phyloP scores from a whole-genome alignment of 345 rosid species.

The Camelina hispida region DNA sequence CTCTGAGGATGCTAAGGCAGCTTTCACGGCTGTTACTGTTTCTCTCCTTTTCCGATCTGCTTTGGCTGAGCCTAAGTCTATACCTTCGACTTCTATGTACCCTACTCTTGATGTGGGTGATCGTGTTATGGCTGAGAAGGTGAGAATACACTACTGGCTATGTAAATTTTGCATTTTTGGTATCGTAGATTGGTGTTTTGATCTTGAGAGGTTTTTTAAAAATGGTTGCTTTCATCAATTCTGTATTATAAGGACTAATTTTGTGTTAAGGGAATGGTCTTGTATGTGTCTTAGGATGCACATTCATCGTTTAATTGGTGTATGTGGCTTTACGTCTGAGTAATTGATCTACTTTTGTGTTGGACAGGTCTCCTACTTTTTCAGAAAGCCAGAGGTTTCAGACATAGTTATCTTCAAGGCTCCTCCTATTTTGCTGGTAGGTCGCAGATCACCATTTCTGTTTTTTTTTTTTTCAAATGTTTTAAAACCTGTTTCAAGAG shows the following conservation, averaged over 20 bases:
- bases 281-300: neutral
- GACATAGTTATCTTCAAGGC: slow-evolving; percentile 90
- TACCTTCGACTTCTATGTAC: slow-evolving; percentile 79
- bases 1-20: slow-evolving; percentile 90
- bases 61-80: slow-evolving; percentile 86
- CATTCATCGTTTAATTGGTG: neutral
- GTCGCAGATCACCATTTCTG: neutral
- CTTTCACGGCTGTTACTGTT: slow-evolving; percentile 79
- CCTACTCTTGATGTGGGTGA: slow-evolving; percentile 91
- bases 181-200: neutral
- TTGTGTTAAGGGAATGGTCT: neutral
- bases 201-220: neutral
- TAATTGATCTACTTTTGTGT: slow-evolving; percentile 16
- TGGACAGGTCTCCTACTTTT: slow-evolving; percentile 75
- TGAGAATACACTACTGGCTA: slow-evolving; percentile 30
- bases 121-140: slow-evolving; percentile 92
- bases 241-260: neutral
- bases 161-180: neutral
- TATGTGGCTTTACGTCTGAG: neutral
- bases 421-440: slow-evolving; percentile 78
- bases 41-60: slow-evolving; percentile 73
- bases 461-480: neutral
- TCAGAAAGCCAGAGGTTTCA: slow-evolving; percentile 81
- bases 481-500: neutral
- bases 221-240: neutral